Evolutionary conservation across 352 stramenopile genomes (phyloP), one percentile per base, ranked within the genome.

Genomic region (Phytopythium ostracodes): DNA sequence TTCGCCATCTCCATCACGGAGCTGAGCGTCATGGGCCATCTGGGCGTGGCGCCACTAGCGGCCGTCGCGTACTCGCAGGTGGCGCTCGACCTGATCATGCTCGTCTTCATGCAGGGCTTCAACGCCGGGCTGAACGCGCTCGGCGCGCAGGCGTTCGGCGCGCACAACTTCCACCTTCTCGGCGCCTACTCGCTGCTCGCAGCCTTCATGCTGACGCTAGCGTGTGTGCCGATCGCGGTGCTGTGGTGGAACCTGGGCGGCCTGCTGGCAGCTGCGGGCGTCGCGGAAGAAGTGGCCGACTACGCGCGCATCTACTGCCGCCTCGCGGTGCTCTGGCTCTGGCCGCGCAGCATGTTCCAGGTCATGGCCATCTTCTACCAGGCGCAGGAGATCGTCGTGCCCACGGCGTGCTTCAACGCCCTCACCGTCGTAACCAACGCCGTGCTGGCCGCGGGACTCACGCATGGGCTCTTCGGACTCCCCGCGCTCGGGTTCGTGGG

Each of bases 91-190:
- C 78, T 94, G 42, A 84, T 78, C 12, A 88, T 82, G 47, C 76
- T 91, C 35, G 69, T 94, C 24, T 85, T 90, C 62, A 91, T 90
- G 78, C 84, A 92, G 58, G 77, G 85, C 44, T 89, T 94, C 57
- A 91, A 89, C 59, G 70, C 81, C 50, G 84, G 84, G 29, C 82
- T 94, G 64, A 95, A 91, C 63, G 67, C 82, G 51, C 78, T 96
- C 22, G 91, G 76, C 63, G 92, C 84, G 49, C 88, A 96, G 60
- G 88, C 88, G 24, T 92, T 94, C 50, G 88, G 88, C 20, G 85
- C 87, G 56, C 87, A 87, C 55, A 95, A 96, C 69, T 92, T 75
- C 52, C 67, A 83, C 18, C 56, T 96, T 24, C 61, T 92, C n/a
- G 77, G 72, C 29, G 72, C 82, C 55, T 92, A 89, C 65, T 72